These are phyloP conservation scores for Psilocybe subaeruginosa DNA, from an alignment of 768 basidiomycete species.

Conservation along the genomic window DNA sequence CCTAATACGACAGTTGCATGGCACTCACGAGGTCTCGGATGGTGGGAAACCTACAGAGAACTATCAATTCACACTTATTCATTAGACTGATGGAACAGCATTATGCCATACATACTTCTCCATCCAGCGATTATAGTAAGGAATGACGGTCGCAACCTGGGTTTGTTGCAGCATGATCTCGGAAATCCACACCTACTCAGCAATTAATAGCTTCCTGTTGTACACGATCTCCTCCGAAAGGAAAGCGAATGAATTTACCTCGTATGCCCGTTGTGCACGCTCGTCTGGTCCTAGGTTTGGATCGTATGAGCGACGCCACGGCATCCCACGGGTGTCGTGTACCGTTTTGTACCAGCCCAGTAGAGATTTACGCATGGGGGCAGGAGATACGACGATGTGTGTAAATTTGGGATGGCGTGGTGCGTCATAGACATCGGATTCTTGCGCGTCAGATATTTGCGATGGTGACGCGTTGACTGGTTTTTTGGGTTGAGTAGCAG, in stretches of 20 bases:
- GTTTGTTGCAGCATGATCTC: slow-evolving; percentile 99
- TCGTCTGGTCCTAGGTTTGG: slow-evolving; percentile 53
- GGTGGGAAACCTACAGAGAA: slow-evolving; percentile 71
- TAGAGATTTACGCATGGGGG: slow-evolving; percentile 51
- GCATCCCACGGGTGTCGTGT: slow-evolving; percentile 78
- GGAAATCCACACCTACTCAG: slow-evolving; percentile 77
- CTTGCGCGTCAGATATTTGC: slow-evolving; percentile 10
- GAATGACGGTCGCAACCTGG: slow-evolving; percentile 91
- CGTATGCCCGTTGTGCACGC: slow-evolving; percentile 87
- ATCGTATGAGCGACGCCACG: slow-evolving; percentile 84
- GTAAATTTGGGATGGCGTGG: slow-evolving; percentile 44
- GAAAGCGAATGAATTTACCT: slow-evolving; percentile 49
- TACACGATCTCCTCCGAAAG: not conserved
- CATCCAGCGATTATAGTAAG: slow-evolving; percentile 92
- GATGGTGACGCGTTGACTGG: slow-evolving; percentile 14
- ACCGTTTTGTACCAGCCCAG: slow-evolving; percentile 74
- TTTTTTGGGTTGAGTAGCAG: slow-evolving; percentile 4
- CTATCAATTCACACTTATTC: slow-evolving; percentile 14
- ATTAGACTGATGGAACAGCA: slow-evolving; percentile 8
- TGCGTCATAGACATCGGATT: slow-evolving; percentile 16
- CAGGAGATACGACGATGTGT: slow-evolving; percentile 49
- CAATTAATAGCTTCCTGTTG: slow-evolving; percentile 6
- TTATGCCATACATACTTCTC: slow-evolving; percentile 51
- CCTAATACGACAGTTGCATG: slow-evolving; percentile 13
- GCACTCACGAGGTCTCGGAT: slow-evolving; percentile 68